These are phyloP conservation scores for Grigorovia humatica DNA, from an alignment of 805 yeast genomes.

Conservation along the genomic window DNA sequence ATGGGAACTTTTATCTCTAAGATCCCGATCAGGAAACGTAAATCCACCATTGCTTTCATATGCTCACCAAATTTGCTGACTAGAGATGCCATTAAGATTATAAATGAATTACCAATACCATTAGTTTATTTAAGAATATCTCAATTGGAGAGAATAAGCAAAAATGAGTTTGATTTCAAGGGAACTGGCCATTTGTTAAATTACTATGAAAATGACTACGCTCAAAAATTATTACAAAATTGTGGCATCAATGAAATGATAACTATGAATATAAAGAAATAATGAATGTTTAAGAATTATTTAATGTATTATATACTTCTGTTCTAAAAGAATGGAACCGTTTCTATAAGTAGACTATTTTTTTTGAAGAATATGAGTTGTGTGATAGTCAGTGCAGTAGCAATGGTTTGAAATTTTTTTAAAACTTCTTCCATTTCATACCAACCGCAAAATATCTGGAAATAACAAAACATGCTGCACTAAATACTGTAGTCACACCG, in stretches of 20 bases:
- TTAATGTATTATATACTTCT: neutral
- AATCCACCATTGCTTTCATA: slow-evolving; percentile 20
- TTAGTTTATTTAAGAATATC: slow-evolving; percentile 23
- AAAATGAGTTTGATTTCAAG: slow-evolving; percentile 14
- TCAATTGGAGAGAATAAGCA: slow-evolving; percentile 10
- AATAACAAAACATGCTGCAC: slow-evolving; percentile 32
- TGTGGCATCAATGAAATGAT: slow-evolving; percentile 24
- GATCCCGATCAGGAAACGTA: slow-evolving; percentile 11
- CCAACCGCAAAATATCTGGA: slow-evolving; percentile 42
- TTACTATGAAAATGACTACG: slow-evolving; percentile 26
- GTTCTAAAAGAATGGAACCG: too few species aligned
- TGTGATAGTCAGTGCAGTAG: too few species aligned
- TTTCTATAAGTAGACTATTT: too few species aligned
- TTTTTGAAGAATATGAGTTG: too few species aligned
- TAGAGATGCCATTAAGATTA: slow-evolving; percentile 20
- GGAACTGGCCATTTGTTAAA: slow-evolving; percentile 21
- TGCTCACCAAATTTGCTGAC: slow-evolving; percentile 27
- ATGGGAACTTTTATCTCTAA: slow-evolving; percentile 23
- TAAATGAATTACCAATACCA: slow-evolving; percentile 22
- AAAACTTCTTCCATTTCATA: slow-evolving; percentile 26
- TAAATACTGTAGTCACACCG: slow-evolving; percentile 29
- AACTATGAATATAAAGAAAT: slow-evolving; percentile 11
- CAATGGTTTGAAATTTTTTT: neutral
- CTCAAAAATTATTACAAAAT: slow-evolving; percentile 18
- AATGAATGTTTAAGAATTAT: neutral